These are phyloP conservation scores for Apophysomyces elegans DNA, from an alignment of 371 early-diverging fungal genomes.

Conservation along the genomic window DNA sequence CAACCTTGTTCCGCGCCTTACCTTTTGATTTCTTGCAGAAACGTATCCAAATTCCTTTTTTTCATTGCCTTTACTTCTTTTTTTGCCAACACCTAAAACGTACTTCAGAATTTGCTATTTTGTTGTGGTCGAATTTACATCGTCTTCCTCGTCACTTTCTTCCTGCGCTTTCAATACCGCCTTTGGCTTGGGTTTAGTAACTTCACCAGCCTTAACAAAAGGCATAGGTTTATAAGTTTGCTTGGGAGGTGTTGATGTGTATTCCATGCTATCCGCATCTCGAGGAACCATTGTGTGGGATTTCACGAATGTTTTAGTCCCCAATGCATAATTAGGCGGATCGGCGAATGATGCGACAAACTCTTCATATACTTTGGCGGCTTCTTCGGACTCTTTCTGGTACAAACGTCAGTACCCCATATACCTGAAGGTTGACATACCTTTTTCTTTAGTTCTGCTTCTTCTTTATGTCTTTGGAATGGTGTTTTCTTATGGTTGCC, in stretches of 20 bases:
- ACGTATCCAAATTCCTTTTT: conserved; percentile 84
- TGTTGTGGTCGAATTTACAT: conserved; percentile 25
- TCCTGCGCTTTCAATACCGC: conserved; percentile 24
- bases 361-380: conserved; percentile 81
- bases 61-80: conserved; percentile 54
- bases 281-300: conserved; percentile 57
- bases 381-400: conserved; percentile 71
- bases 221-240: conserved; percentile 49
- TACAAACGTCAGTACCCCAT: not conserved
- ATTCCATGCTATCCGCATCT: conserved; percentile 2
- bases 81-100: conserved; percentile 25
- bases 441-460: conserved; percentile 72
- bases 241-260: conserved; percentile 3
- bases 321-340: conserved; percentile 41
- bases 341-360: conserved; percentile 88
- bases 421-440: conserved; percentile 30
- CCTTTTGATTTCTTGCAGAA: conserved; percentile 85
- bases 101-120: not conserved
- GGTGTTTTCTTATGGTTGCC: conserved; percentile 74
- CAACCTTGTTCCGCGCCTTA: conserved; percentile 14
- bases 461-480: conserved; percentile 79
- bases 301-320: conserved; percentile 65
- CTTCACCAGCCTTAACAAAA: conserved; percentile 45
- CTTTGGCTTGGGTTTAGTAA: conserved; percentile 17
- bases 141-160: conserved; percentile 33